These are phyloP conservation scores for Ambispora gerdemannii DNA, from an alignment of 192 early-diverging fungal genomes.

Conservation along the genomic window DNA sequence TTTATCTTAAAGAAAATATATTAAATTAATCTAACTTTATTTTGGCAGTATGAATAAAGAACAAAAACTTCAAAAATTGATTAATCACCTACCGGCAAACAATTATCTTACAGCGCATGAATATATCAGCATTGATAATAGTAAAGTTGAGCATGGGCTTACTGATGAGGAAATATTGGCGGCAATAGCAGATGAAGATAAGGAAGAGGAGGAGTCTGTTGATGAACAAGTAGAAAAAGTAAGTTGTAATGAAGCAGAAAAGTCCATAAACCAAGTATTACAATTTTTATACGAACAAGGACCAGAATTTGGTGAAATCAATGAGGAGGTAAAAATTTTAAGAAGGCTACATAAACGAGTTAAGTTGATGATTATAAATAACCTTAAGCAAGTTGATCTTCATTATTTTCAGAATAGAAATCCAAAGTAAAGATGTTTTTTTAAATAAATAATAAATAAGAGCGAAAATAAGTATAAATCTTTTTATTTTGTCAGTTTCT, in stretches of 20 bases:
- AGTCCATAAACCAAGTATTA: neutral
- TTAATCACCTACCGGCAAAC: neutral
- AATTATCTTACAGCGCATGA: constrained; percentile 4
- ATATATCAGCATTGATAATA: neutral
- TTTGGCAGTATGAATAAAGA: neutral
- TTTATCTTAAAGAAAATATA: no score
- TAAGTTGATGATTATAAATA: neutral
- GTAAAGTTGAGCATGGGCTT: no score
- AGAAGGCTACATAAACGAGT: neutral
- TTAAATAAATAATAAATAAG: no score
- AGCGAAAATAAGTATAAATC: no score
- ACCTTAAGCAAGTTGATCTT: neutral
- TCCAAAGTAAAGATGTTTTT: no score
- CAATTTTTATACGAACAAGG: no score
- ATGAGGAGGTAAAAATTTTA: no score
- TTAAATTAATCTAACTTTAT: no score
- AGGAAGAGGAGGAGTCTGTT: neutral
- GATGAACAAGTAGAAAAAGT: neutral
- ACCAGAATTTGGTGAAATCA: constrained; percentile 3
- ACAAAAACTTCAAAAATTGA: neutral
- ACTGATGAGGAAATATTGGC: neutral
- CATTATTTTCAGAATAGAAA: neutral
- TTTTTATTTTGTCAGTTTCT: neutral
- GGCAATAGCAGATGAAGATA: neutral
- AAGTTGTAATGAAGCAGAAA: neutral